These are phyloP conservation scores for Chrysoporthe austroafricana DNA, from an alignment of 2,329 filamentous ascomycete species.

Conservation along the genomic window DNA sequence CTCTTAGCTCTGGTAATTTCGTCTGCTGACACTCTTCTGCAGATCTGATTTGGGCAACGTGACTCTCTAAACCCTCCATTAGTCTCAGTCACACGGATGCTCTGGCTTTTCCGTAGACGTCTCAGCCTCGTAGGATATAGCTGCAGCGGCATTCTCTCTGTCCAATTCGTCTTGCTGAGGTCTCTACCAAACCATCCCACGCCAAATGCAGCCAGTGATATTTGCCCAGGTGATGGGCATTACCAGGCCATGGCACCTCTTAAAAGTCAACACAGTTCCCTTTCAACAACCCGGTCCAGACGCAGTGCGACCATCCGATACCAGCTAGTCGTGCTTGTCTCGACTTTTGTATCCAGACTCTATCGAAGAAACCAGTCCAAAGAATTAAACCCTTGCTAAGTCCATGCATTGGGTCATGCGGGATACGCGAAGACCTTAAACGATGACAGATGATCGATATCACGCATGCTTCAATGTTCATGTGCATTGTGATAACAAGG, in stretches of 20 bases:
- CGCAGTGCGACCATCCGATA: constrained; percentile 23
- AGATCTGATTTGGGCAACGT: neutral
- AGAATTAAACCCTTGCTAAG: neutral
- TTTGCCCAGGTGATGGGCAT: neutral
- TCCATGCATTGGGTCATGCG: neutral
- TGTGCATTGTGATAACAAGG: constrained; percentile 1
- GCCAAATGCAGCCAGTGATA: neutral
- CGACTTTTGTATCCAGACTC: neutral
- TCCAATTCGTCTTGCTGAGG: neutral
- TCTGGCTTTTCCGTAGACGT: neutral
- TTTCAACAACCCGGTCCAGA: neutral
- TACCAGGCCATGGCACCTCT: neutral
- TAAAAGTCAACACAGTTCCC: neutral
- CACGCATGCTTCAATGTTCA: constrained; percentile 9
- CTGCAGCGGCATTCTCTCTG: neutral
- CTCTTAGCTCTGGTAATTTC: neutral
- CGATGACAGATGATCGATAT: neutral
- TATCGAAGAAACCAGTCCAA: neutral
- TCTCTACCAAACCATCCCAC: neutral
- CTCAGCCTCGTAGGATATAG: too few species aligned
- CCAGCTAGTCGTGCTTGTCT: neutral
- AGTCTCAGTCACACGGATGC: neutral
- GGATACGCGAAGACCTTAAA: neutral
- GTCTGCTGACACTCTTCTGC: neutral
- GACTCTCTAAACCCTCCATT: neutral